Evolutionary conservation across 164 flowering plant species (phyloP), one percentile per base, ranked within the genome.

Genomic region (Saururus chinensis): DNA sequence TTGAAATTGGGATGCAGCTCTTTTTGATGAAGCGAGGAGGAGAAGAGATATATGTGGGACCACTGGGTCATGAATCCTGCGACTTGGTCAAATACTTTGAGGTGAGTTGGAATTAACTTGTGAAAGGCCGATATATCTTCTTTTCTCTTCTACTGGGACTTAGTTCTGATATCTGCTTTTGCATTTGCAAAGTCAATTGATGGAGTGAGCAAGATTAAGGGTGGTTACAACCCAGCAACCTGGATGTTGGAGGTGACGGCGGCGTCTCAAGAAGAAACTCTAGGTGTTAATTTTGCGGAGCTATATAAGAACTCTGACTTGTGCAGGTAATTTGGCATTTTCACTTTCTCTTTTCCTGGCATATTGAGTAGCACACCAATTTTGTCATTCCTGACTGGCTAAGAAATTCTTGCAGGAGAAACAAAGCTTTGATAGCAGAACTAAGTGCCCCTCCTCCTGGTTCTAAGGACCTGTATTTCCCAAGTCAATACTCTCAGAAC

Each of bases 231-330:
- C 59, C 82, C 80, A 0, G 82, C 82, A 49, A 76, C 82, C 9
- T 76, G 82, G 82, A 74, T 79, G 82, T 58, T 79, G 71, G 82
- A 79, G 68, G 73, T 76, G 22, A 71, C 76, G 19, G 41, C 71
- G 1, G 22, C 51, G 17, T 70, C 78, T 49, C 80, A 76, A 63
- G 82, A 79, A 58, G 71, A 30, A 23, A 55, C 23, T 55, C 64
- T 79, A 1, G 73, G 76, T 8, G 64, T 72, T 1, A 64, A 76
- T 37, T 76, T 74, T 61, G 51, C 70, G 0, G 70, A 76, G 8
- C 24, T 70, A 13, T 79, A 76, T 70, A 71, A 60, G 25, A 79
- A 70, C 21, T 76, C 78, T 3, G 76, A 76, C 40, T 61, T 79
- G 1, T 74, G 40, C 57, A 9, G 61, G 82, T 76, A 17, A 45